Base-by-base conservation (phyloP, 371 early-diverging fungal genomes). In the Mortierella sp. region DNA sequence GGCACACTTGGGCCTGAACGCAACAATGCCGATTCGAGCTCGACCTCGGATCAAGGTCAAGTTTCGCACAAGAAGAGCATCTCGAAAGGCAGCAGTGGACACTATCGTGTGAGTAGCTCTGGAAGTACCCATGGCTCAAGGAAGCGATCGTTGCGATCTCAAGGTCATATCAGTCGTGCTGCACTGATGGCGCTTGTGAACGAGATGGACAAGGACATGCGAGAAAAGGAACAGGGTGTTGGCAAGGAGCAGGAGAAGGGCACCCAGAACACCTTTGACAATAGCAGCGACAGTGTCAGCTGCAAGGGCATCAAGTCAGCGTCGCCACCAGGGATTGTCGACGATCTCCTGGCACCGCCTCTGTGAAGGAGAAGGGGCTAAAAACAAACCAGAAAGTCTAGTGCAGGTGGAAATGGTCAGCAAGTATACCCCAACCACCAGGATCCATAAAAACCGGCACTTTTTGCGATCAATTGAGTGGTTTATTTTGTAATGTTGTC, bases 101-200 rank as follows among this genome's bases (percentile, higher is more conserved):
- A 69, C 53, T 58, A 58, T 43, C 63, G 56, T 31, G 60, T 47
- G 3, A 50, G 60, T 1, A 71, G 64, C 41, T 50, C 46, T 28
- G 49, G 59, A 10, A 58, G 67, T 31, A 51, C 16, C 52, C 37
- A 43, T 22, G 46, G 57, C 37, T 22, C 52, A 8, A 48, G 64
- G 27, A 67, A 64, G 40, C 76, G 76, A 14, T 74, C 76, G 3
- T 50, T 74, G 17, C 59, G 76, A 25, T 68, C 68, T 13, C 60
- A 68, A 13, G 55, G 68, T 41, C 69, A 68, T 12, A 39, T 64
- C 21, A 74, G 68, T n/a, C 68, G 60, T 49, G 53, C 68, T 16
- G 76, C 76, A 7, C 49, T 74, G 21, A 64, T 63, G 69, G 76
- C 76, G n/a, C 58, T 74, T 21, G 76, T 74, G 19, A 74, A 74